phyloP scores from a whole-genome alignment of 805 yeast species.

The Candida broadrunensis region DNA sequence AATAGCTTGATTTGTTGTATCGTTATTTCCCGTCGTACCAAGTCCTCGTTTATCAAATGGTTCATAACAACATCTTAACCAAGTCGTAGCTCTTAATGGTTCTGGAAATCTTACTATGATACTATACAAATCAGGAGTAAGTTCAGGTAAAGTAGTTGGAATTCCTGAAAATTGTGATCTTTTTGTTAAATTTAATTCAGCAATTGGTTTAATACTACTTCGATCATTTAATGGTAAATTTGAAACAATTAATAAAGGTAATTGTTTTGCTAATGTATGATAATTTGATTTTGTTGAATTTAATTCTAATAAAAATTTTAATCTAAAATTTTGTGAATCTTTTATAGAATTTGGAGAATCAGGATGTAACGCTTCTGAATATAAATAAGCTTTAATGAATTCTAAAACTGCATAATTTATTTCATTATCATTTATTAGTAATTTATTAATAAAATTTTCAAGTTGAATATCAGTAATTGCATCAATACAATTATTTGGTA shows the following conservation, averaged over 20 bases:
- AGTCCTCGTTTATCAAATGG: conserved; percentile 38
- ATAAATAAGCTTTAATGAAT: conserved; percentile 75
- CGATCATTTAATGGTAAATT: conserved; percentile 33
- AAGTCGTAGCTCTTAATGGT: conserved; percentile 87
- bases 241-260: conserved; percentile 56
- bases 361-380: conserved; percentile 51
- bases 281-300: conserved; percentile 46
- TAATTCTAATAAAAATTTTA: conserved; percentile 52
- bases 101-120: conserved; percentile 68
- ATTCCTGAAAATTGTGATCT: conserved; percentile 47
- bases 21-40: background rate
- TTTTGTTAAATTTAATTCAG: conserved; percentile 40
- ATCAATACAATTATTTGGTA: conserved; percentile 38
- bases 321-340: conserved; percentile 31
- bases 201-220: conserved; percentile 14
- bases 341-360: conserved; percentile 23
- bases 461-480: conserved; percentile 37
- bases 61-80: conserved; percentile 91
- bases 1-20: conserved; percentile 14
- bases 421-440: conserved; percentile 70
- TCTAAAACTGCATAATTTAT: conserved; percentile 71
- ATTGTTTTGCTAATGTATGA: conserved; percentile 51
- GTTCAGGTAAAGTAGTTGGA: conserved; percentile 63
- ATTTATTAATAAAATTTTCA: conserved; percentile 52
- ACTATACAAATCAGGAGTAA: conserved; percentile 53